Conservation (phyloP, 768 basidiomycete genomes). For the Gautieria morchelliformis region DNA sequence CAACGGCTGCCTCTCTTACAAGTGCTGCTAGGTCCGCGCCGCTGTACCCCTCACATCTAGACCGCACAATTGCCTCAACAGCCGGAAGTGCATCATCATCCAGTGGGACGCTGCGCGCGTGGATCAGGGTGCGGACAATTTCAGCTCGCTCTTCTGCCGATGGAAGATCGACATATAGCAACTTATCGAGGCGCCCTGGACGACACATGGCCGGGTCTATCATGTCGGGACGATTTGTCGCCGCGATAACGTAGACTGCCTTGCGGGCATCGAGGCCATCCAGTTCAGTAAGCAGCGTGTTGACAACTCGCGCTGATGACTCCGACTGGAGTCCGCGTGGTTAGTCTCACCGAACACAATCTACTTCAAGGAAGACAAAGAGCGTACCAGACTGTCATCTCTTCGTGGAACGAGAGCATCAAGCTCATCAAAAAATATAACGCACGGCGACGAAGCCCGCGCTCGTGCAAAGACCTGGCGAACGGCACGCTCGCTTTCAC, state of each 20-base stretch:
- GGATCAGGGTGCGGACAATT: constrained; percentile 64
- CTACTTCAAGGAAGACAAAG: neutral
- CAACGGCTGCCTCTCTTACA: constrained; percentile 82
- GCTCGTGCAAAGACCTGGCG: constrained; percentile 92
- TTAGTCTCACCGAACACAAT: neutral
- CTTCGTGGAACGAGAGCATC: constrained; percentile 86
- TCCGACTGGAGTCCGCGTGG: constrained; percentile 51
- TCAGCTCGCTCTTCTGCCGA: constrained; percentile 64
- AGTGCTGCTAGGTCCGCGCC: constrained; percentile 87
- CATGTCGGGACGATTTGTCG: constrained; percentile 94
- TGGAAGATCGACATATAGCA: constrained; percentile 88
- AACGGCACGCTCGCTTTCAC: constrained; percentile 93
- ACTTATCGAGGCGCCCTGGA: constrained; percentile 90
- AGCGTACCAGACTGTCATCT: constrained; percentile 76
- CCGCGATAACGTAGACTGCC: constrained; percentile 87
- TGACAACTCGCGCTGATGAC: constrained; percentile 86
- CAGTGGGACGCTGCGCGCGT: constrained; percentile 57
- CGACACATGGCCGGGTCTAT: constrained; percentile 97
- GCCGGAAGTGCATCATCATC: constrained; percentile 19
- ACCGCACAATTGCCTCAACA: constrained; percentile 41
- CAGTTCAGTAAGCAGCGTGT: constrained; percentile 88
- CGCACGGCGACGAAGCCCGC: constrained; percentile 86
- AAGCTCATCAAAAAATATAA: constrained; percentile 93
- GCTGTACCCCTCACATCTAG: constrained; percentile 76
- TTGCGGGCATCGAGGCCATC: constrained; percentile 85